Percentiles rank a stretch among this genome's conserved stretches.
These are phyloP conservation scores for Botrytis aclada DNA, from an alignment of 2,329 filamentous ascomycete genomes.

Conservation along the genomic window DNA sequence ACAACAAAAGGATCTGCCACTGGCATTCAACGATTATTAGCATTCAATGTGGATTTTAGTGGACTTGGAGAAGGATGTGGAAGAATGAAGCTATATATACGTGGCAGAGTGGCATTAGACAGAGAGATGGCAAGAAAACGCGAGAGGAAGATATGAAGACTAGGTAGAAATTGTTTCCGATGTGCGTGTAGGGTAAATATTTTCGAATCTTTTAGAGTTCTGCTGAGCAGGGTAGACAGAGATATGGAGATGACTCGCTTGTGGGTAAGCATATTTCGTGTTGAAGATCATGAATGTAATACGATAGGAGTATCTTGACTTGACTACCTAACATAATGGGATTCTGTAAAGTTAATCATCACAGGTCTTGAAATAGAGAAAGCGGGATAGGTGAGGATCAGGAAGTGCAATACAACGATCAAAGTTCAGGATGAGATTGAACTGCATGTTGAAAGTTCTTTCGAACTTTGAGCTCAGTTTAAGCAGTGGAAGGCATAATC, in stretches of 20 bases:
- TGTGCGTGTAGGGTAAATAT: not conserved
- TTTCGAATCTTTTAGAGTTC: not conserved
- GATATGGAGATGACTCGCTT: not conserved
- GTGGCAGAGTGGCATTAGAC: not conserved
- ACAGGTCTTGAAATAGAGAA: not conserved
- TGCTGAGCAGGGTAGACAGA: not conserved
- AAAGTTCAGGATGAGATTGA: not conserved
- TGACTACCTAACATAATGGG: not conserved
- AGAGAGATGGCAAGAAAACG: not conserved
- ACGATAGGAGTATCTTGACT: not conserved
- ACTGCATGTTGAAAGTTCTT: not conserved
- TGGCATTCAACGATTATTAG: fast-evolving
- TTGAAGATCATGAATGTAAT: not conserved
- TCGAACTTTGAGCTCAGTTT: not conserved
- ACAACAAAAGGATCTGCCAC: not conserved
- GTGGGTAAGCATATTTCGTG: not conserved
- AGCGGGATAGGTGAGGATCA: not conserved
- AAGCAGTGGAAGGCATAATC: not conserved
- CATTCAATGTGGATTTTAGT: not conserved
- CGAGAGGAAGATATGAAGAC: not conserved
- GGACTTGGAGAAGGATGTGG: not conserved
- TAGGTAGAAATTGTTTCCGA: not conserved
- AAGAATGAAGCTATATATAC: not conserved
- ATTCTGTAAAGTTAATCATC: not conserved
- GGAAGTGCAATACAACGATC: not conserved